A percentile compares a stretch with the other conserved stretches of the same genome.
phyloP scores from a whole-genome alignment of 176 grass and related monocot species.

The Bromus sterilis region DNA sequence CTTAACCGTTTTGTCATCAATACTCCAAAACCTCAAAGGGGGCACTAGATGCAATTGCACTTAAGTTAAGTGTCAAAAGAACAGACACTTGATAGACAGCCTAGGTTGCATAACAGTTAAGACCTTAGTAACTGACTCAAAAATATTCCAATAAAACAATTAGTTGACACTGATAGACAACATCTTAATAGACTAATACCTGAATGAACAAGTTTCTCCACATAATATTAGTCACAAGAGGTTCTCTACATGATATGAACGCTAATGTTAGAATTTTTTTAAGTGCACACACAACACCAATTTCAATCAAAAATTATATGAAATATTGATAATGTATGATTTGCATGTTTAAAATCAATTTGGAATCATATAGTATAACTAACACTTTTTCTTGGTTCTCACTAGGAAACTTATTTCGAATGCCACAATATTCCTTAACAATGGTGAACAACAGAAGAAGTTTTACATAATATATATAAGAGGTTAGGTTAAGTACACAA shows the following conservation, averaged over 20 bases:
- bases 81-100: slow-evolving; percentile 86
- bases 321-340: neutral
- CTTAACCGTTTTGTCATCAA: no score
- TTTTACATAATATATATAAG: neutral
- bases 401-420: slow-evolving; percentile 1
- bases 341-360: neutral
- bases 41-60: no score
- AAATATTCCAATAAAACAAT: neutral
- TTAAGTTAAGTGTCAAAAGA: slow-evolving; percentile 81
- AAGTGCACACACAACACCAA: neutral
- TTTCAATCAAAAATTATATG: neutral
- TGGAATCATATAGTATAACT: neutral
- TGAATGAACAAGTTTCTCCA: slow-evolving; percentile 96
- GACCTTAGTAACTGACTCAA: neutral
- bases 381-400: neutral
- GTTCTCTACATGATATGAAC: slow-evolving; percentile 49
- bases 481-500: neutral
- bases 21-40: no score
- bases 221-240: slow-evolving; percentile 92
- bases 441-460: no score
- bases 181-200: slow-evolving; percentile 33
- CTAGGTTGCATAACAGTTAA: slow-evolving; percentile 36
- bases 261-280: neutral
- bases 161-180: neutral
- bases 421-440: neutral